Base-by-base conservation (phyloP, 78 protist genomes). In the Neovahlkampfia damariscottae region DNA sequence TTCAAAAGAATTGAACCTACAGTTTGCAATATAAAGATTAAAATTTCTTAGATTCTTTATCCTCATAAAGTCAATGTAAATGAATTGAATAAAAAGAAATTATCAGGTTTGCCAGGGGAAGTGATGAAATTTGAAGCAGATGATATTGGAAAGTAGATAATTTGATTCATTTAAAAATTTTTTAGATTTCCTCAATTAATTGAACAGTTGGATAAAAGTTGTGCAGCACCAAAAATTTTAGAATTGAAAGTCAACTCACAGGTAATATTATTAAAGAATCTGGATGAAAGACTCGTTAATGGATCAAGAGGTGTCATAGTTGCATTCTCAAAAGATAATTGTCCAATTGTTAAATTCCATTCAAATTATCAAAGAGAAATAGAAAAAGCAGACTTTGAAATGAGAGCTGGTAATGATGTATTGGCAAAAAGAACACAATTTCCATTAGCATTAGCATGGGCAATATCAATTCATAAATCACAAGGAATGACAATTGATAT, bases 361-460 rank as follows among this genome's bases (percentile, higher is more conserved):
- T n/a, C 19, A n/a, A 19, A 19, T 50, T n/a, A n/a, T 19, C 19
- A 19, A 50, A 50, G 62, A 50, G 62, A 50, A 50, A 19, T 50
- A 50, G 19, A 19, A 19, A 19, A 50, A n/a, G 19, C 34, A n/a
- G 62, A n/a, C 19, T 50, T 50, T 50, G 19, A 50, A n/a, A 19
- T 50, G 19, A 19, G 19, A 19, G 19, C 62, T 19, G 34, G 19
- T 19, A 5, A 3, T 36, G 58, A 41, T 72, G 5, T 67, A n/a
- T n/a, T 72, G 3, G 38, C 69, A 10, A 5, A 36, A 10, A 2
- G 78, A 36, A 2, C 6, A 29, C 96, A 91, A 79, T 2, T 91
- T 5, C 97, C 97, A n/a, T 75, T 94, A 32, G 79, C 58, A 10
- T 72, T 94, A 34, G 95, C 97, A 1, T 94, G 94, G 94, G 94